Conservation (phyloP, 148 eudicot species). For the Rhododendron griersonianum region DNA sequence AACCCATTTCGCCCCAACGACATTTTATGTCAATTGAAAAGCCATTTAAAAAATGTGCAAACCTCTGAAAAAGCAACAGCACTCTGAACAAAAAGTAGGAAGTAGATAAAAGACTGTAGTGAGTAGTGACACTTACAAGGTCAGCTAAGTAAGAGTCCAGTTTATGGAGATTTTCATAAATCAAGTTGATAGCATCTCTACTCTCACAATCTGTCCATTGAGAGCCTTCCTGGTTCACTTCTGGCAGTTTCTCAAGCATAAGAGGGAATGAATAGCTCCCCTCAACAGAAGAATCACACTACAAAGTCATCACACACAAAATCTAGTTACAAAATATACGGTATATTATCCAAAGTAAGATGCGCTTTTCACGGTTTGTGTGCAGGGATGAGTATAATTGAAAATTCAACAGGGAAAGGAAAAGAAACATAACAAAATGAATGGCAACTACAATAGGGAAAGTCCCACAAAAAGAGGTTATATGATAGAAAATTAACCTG, state of each 20-base stretch:
- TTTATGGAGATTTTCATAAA: slow-evolving; percentile 67
- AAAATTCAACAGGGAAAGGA: background rate
- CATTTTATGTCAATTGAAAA: background rate
- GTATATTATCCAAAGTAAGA: background rate
- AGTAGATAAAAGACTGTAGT: slow-evolving; percentile 6
- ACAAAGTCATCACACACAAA: slow-evolving; percentile 16
- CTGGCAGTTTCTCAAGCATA: slow-evolving; percentile 60
- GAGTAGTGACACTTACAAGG: slow-evolving; percentile 46
- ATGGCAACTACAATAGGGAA: background rate
- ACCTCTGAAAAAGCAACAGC: background rate
- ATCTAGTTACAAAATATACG: background rate
- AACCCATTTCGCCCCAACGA: background rate
- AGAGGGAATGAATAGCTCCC: slow-evolving; percentile 45
- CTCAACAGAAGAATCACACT: slow-evolving; percentile 59
- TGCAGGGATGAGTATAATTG: background rate
- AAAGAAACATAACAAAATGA: background rate
- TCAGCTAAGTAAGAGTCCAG: slow-evolving; percentile 63
- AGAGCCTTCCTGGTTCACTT: slow-evolving; percentile 54
- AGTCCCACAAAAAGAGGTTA: background rate
- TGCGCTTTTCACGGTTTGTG: background rate
- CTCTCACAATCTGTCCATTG: slow-evolving; percentile 80
- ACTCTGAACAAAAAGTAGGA: background rate
- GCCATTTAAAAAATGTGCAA: background rate
- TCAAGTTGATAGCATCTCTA: slow-evolving; percentile 57
- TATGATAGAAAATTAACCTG: slow-evolving; percentile 39